phyloP scores from a whole-genome alignment of 176 grass and related monocot genomes.

The Typha latifolia region DNA sequence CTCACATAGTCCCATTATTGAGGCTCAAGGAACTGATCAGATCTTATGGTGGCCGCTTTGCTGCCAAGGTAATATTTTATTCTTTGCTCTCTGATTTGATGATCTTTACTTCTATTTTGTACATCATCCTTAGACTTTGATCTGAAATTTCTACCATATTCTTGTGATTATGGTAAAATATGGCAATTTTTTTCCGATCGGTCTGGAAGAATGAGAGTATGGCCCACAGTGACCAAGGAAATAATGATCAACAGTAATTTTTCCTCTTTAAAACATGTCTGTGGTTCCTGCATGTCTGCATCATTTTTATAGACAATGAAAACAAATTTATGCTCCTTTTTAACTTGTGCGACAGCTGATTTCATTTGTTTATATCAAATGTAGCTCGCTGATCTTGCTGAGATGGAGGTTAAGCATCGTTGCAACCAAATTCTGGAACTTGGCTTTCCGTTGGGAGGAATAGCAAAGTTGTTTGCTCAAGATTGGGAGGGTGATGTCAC shows the following conservation, averaged over 20 bases:
- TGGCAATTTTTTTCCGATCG: neutral
- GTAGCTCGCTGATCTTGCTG: constrained; percentile 71
- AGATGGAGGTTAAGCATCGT: constrained; percentile 96
- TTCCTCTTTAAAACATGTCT: neutral
- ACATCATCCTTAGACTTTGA: neutral
- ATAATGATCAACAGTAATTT: neutral
- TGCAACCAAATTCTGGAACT: constrained; percentile 88
- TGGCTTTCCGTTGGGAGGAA: constrained; percentile 72
- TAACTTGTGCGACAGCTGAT: neutral
- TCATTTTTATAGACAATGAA: no score
- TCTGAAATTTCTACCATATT: neutral
- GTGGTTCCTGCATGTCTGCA: neutral
- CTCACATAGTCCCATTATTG: constrained; percentile 74
- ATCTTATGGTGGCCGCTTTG: constrained; percentile 73
- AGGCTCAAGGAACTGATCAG: constrained; percentile 74
- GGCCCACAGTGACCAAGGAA: neutral
- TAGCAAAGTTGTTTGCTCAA: constrained; percentile 88
- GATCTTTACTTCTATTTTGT: neutral
- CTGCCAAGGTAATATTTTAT: constrained; percentile 58
- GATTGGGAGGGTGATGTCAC: constrained; percentile 96
- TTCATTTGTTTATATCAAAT: constrained; percentile 19
- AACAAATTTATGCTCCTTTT: no score
- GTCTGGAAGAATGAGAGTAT: neutral
- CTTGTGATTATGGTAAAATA: neutral
- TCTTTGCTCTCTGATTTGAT: neutral